Evolutionary conservation across 768 basidiomycete species (phyloP), one percentile per base, ranked within the genome.

Genomic region (Macrolepiota albuminosa): DNA sequence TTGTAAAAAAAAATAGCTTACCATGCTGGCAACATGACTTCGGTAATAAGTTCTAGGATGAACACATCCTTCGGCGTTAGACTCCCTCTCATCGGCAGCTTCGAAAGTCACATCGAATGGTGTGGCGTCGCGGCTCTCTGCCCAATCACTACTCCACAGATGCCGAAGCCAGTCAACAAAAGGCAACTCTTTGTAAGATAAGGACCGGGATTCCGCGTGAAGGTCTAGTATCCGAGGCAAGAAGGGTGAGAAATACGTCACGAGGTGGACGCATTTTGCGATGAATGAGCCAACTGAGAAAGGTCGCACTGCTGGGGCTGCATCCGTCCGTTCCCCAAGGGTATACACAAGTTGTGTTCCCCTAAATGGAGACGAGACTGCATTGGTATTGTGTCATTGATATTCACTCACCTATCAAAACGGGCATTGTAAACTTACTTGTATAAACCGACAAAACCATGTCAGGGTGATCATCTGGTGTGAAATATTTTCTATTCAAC

Each of bases 141-240:
- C 79, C 81, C 81, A 83, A 16, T 80, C 78, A 58, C 78, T 81
- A 57, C 68, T 73, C 73, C 77, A 75, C 10, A 83, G 65, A 36
- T 79, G 75, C 21, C 66, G 64, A 29, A 79, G 47, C 21, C 80
- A 69, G 0, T 66, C 56, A 10, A 50, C 0, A 48, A 77, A 62
- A 1, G 77, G 74, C 6, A 70, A 66, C 26, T 81, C 72, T n/a
- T 66, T 65, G 61, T 69, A 80, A 1, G 79, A 75, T 33, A 83
- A 64, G 4, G 66, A 63, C 42, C 80, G 76, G 21, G 75, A 68
- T 58, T 81, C 80, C 10, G 73, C 72, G 60, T 79, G 79, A 40
- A 81, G 58, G 66, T 82, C 77, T 10, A 79, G 45, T 11, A 66
- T 42, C 6, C 57, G 45, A 18, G 78, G 76, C 2, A 81, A 65